Base-by-base conservation (phyloP, 208 protist species). In the Wallacemonas collosoma region DNA sequence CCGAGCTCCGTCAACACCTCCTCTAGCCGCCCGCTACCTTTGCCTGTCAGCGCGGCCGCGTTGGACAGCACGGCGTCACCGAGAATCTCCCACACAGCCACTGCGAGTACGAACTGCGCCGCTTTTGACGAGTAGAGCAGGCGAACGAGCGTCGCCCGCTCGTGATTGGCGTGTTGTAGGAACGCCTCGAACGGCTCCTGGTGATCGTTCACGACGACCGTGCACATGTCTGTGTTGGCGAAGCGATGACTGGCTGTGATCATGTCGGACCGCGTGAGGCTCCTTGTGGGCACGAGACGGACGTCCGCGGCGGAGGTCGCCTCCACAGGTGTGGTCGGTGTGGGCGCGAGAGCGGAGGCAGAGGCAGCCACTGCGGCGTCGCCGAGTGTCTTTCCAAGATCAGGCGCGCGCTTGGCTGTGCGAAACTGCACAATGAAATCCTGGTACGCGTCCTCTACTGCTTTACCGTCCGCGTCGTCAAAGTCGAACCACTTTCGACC, bases 401-500 rank as follows among this genome's bases (percentile, higher is more conserved):
- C 56, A 38, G 38, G 6, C 11, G 38, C 3, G 40, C 8, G 8
- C 43, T 8, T 35, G 40, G 41, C 35, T 11, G 41, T 48, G 60
- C 60, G 60, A 17, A 65, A 65, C 41, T 65, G 40, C 0, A 65
- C 40, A 48, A 65, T 65, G 60, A 65, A 65, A 47, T 65, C 50
- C 43, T 65, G 60, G 17, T 65, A 65, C 41, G 60, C 60, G 3
- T 65, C 60, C 41, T 65, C 60, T 4, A 65, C 60, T 3, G 41
- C 40, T 17, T 65, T 65, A 2, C 36, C 50, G 1, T 65, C 60
- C 2, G 60, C 41, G 60, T 14, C 60, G 60, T 65, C 60, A 65
- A 65, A 65, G 45, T 65, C 15, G 43, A 53, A 65, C 60, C 60
- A 65, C 60, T 65, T 65, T n/a, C 60, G 60, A 6, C 60, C 60